phyloP scores from a whole-genome alignment of 345 rosid species.

The Diplotaxis tenuifolia region DNA sequence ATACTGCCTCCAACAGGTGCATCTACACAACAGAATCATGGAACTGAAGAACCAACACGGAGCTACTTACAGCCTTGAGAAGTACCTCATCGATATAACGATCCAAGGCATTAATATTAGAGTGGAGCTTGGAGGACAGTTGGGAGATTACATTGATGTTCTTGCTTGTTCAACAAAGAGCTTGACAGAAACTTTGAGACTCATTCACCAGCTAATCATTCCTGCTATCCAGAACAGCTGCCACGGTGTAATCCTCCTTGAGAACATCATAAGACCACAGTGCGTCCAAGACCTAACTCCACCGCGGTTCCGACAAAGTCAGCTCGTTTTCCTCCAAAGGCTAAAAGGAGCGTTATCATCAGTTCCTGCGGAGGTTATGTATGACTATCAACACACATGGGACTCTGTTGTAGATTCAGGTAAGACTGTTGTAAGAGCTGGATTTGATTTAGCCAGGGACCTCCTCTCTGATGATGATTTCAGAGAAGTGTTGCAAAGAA shows the following conservation, averaged over 20 bases:
- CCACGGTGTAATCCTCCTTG: slow-evolving; percentile 74
- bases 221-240: slow-evolving; percentile 86
- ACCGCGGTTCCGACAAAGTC: slow-evolving; percentile 73
- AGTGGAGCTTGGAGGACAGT: slow-evolving; percentile 90
- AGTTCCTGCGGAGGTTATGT: slow-evolving; percentile 84
- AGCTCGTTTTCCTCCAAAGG: slow-evolving; percentile 58
- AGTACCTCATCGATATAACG: slow-evolving; percentile 65
- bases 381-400: slow-evolving; percentile 97
- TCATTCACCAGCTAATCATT: slow-evolving; percentile 68
- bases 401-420: slow-evolving; percentile 66
- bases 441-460: slow-evolving; percentile 88
- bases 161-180: slow-evolving; percentile 88
- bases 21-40: slow-evolving; percentile 76
- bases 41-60: slow-evolving; percentile 79
- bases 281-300: slow-evolving; percentile 74
- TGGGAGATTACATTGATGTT: slow-evolving; percentile 79
- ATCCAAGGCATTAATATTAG: slow-evolving; percentile 78
- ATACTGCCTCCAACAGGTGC: slow-evolving; percentile 54
- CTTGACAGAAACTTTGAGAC: slow-evolving; percentile 80
- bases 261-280: slow-evolving; percentile 74
- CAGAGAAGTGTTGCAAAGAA: slow-evolving; percentile 77
- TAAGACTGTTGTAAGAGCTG: slow-evolving; percentile 51
- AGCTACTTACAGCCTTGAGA: slow-evolving; percentile 83
- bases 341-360: slow-evolving; percentile 83
- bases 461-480: slow-evolving; percentile 94